phyloP scores from a whole-genome alignment of 805 yeast genomes.

The Huiozyma naganishii region DNA sequence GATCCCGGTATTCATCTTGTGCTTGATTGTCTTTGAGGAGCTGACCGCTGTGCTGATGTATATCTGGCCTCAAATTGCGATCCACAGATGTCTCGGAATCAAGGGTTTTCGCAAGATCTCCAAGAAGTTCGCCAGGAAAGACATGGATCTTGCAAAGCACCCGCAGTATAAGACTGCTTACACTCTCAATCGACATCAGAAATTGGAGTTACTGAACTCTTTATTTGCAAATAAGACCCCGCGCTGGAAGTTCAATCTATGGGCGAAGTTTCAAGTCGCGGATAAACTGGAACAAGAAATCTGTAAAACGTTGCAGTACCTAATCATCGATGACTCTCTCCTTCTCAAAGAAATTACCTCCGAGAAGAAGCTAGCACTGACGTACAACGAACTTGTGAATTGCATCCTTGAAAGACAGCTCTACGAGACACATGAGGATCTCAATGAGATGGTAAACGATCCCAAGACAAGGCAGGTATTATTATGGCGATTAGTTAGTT shows the following conservation, averaged over 20 bases:
- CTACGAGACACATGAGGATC: conserved; percentile 29
- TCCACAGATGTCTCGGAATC: conserved; percentile 49
- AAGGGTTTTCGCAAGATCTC: conserved; percentile 24
- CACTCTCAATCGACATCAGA: conserved; percentile 32
- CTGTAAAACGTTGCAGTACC: conserved; percentile 43
- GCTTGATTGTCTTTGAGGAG: conserved; percentile 42
- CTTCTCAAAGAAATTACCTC: conserved; percentile 11
- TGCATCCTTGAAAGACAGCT: conserved; percentile 50
- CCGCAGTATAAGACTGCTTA: conserved; percentile 35
- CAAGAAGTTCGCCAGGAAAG: neutral
- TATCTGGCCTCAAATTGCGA: conserved; percentile 43
- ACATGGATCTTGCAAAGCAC: neutral
- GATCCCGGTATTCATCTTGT: conserved; percentile 41
- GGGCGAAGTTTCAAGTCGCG: conserved; percentile 29
- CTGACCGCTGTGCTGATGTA: conserved; percentile 43
- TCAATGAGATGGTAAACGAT: conserved; percentile 26
- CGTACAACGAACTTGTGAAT: conserved; percentile 39
- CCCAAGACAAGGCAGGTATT: conserved; percentile 31
- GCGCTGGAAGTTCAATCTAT: conserved; percentile 31
- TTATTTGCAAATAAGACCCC: conserved; percentile 31
- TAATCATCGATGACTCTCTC: conserved; percentile 25
- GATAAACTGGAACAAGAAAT: conserved; percentile 32
- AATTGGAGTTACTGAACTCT: conserved; percentile 27
- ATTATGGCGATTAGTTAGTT: conserved; percentile 30
- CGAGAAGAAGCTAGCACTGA: conserved; percentile 16